phyloP scores from a whole-genome alignment of 768 basidiomycete genomes.

The Pleurotus giganteus region DNA sequence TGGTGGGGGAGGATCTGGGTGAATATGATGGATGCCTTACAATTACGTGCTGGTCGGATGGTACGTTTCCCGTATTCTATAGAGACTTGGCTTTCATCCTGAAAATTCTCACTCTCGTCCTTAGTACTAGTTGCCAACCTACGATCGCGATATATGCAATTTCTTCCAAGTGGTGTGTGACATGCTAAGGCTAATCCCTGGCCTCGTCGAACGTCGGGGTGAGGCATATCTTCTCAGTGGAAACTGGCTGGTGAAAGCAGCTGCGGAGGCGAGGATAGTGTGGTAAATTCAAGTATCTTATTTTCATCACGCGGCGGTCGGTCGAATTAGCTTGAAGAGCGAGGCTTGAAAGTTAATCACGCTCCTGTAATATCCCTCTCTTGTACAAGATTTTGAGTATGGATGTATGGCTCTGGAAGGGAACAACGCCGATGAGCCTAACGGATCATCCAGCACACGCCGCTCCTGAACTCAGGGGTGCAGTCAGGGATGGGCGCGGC shows the following conservation, averaged over 20 bases:
- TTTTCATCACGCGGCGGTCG: too few relatives aligned
- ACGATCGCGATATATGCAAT: constrained; percentile 95
- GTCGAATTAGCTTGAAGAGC: too few relatives aligned
- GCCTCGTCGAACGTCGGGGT: constrained; percentile 22
- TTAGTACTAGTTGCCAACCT: constrained; percentile 88
- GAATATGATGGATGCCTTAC: constrained; percentile 94
- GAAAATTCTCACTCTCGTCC: constrained; percentile 51
- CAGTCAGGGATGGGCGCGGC: too few relatives aligned
- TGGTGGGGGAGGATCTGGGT: constrained; percentile 90
- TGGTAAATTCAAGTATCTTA: constrained; percentile 93
- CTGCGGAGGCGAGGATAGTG: constrained; percentile 71
- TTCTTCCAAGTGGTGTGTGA: constrained; percentile 84
- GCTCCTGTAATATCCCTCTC: too few relatives aligned
- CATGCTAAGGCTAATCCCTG: constrained; percentile 51
- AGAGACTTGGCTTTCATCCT: not conserved
- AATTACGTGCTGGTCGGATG: constrained; percentile 96
- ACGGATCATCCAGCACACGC: too few relatives aligned
- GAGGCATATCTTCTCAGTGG: constrained; percentile 19
- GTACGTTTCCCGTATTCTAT: constrained; percentile 48
- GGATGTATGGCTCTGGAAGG: too few relatives aligned
- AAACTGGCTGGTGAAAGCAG: constrained; percentile 65
- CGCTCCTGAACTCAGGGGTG: too few relatives aligned
- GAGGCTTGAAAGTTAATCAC: too few relatives aligned
- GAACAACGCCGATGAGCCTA: too few relatives aligned
- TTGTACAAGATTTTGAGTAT: too few relatives aligned